Evolutionary conservation across 2,329 filamentous ascomycete species (phyloP).

Genomic region (Kalmusia sp.): DNA sequence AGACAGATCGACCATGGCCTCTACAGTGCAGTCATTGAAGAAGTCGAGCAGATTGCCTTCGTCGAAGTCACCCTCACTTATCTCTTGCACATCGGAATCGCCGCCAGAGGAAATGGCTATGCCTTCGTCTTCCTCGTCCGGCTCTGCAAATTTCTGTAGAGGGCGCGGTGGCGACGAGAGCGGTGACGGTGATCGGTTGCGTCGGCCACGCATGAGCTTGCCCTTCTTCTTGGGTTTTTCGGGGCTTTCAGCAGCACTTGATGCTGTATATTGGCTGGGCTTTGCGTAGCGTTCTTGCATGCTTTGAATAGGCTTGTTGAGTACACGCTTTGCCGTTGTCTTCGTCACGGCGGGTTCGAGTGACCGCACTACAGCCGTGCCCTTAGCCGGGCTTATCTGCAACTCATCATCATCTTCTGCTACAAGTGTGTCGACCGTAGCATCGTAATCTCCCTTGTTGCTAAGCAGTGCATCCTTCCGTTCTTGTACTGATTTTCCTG

Average conservation of each 20-base stretch:
- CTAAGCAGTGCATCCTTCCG: constrained; percentile 59
- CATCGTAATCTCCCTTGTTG: constrained; percentile 61
- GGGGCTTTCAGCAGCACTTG: constrained; percentile 21
- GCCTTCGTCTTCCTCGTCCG: constrained; percentile 42
- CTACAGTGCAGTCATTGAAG: constrained; percentile 78
- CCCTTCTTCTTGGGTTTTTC: constrained; percentile 39
- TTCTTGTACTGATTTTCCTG: constrained; percentile 53
- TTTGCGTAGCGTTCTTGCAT: constrained; percentile 64
- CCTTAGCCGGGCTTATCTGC: constrained; percentile 28
- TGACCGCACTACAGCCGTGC: constrained; percentile 27
- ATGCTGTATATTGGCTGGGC: constrained; percentile 24
- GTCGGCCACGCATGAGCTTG: constrained; percentile 60
- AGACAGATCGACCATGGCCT: constrained; percentile 83
- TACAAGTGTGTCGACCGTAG: constrained; percentile 50
- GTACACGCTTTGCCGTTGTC: constrained; percentile 60
- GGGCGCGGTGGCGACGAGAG: constrained; percentile 24
- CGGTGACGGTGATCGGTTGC: constrained; percentile 38
- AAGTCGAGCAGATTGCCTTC: constrained; percentile 73
- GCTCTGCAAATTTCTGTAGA: constrained; percentile 24
- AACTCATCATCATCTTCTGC: constrained; percentile 44
- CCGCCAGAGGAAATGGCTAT: constrained; percentile 46
- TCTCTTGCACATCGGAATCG: constrained; percentile 50
- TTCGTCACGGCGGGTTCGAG: constrained; percentile 43
- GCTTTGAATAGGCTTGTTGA: constrained; percentile 61
- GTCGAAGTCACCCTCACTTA: constrained; percentile 42